Evolutionary conservation across 2,329 filamentous ascomycete species (phyloP).

Genomic region (Penicillium palitans): DNA sequence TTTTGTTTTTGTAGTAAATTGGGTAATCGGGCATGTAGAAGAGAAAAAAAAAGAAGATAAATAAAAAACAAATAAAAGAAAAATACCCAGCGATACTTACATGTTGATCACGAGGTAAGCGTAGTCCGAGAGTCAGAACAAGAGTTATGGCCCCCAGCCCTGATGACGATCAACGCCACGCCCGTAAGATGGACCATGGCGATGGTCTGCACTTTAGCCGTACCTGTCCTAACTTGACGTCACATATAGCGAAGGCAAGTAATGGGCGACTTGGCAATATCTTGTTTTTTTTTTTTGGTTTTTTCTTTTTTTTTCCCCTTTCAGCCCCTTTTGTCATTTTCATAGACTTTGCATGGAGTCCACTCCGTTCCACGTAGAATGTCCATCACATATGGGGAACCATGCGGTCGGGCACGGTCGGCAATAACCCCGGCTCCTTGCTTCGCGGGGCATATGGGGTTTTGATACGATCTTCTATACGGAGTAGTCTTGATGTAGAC

Average conservation of each 20-base stretch:
- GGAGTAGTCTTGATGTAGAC: not conserved
- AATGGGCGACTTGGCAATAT: constrained; percentile 2
- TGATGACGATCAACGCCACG: constrained; percentile 27
- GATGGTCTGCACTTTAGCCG: constrained; percentile 5
- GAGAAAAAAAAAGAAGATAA: not conserved
- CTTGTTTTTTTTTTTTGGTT: not conserved
- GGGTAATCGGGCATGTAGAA: not conserved
- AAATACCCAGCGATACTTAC: too few relatives aligned
- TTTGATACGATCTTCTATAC: not conserved
- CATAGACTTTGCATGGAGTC: not conserved
- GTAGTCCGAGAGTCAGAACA: constrained; percentile 19
- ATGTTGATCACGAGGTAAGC: constrained; percentile 10
- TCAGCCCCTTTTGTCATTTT: not conserved
- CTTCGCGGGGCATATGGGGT: constrained; percentile 25
- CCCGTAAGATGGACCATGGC: constrained; percentile 16
- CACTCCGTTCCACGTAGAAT: not conserved
- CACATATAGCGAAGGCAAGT: constrained; percentile 13
- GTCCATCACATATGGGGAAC: constrained; percentile 16
- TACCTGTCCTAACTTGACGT: constrained; percentile 22
- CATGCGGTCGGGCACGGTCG: constrained; percentile 19
- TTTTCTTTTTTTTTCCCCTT: not conserved
- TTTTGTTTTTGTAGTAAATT: not conserved
- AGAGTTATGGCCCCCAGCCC: constrained; percentile 18
- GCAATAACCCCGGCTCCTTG: constrained; percentile 27
- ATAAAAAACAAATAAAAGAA: not conserved